A percentile compares a stretch with the other conserved stretches of the same genome.
These are phyloP conservation scores for Nemania abortiva DNA, from an alignment of 2,329 filamentous ascomycete genomes.

Conservation along the genomic window DNA sequence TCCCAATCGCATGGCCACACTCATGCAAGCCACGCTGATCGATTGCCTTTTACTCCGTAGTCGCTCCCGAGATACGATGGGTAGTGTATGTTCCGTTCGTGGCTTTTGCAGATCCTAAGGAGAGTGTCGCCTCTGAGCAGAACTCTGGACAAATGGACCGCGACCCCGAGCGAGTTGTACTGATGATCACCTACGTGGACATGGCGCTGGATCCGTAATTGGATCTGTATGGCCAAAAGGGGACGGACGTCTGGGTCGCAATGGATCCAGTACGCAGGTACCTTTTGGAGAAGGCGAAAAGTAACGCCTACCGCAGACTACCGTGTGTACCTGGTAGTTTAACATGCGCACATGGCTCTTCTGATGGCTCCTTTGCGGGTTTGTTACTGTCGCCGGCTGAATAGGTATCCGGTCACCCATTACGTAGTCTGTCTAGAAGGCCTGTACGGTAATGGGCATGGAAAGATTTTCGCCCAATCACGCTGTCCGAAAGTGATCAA, in stretches of 20 bases:
- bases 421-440: background rate
- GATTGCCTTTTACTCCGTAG: slow-evolving; percentile 4
- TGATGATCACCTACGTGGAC: slow-evolving; percentile 30
- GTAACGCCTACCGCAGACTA: background rate
- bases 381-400: slow-evolving; percentile 30
- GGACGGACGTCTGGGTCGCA: slow-evolving; percentile 10
- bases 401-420: slow-evolving; percentile 17
- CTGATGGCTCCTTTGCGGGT: slow-evolving; percentile 6
- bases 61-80: slow-evolving; percentile 25
- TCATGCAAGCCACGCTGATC: slow-evolving; percentile 30
- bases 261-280: slow-evolving; percentile 16
- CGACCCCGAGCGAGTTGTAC: slow-evolving; percentile 10
- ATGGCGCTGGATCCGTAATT: slow-evolving; percentile 14
- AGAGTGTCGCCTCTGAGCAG: no score
- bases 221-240: slow-evolving; percentile 8
- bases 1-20: background rate
- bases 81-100: background rate
- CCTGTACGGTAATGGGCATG: background rate
- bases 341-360: no score
- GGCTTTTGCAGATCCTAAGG: background rate
- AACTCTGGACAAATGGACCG: slow-evolving; percentile 4
- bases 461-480: slow-evolving; percentile 17
- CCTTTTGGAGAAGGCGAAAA: slow-evolving; percentile 19
- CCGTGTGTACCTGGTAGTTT: no score
- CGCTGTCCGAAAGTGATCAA: slow-evolving; percentile 18